Conservation (phyloP, 176 grass and related monocot species). For the Eragrostis curvula region DNA sequence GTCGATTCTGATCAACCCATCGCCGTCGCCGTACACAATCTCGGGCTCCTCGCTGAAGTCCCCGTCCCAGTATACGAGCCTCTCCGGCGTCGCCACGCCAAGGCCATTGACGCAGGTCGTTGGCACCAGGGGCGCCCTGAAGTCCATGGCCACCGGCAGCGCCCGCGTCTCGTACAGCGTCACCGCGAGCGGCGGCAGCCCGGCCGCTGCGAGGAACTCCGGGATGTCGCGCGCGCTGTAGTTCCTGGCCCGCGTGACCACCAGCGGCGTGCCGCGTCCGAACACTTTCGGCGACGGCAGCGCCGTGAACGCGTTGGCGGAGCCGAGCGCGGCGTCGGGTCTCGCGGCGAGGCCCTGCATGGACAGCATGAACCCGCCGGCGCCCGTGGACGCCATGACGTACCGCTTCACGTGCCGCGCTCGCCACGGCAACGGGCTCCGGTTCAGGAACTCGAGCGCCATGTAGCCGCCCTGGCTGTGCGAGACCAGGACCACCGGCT, state of each 20-base stretch:
- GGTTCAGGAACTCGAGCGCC: conserved; percentile 38
- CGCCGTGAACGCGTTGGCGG: not conserved
- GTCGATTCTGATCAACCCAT: no score
- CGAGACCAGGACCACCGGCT: conserved; percentile 12
- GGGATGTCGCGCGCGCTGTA: conserved; percentile 20
- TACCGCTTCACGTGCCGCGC: conserved; percentile 41
- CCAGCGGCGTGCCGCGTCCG: conserved; percentile 3
- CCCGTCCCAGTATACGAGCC: not conserved
- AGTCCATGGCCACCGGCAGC: conserved; percentile 1
- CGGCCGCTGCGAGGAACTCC: not conserved
- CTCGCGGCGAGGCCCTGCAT: not conserved
- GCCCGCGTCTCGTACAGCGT: conserved; percentile 1
- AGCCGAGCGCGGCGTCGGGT: not conserved
- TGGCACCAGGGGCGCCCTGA: conserved; percentile 17
- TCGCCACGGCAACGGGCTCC: conserved; percentile 41
- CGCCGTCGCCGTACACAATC: no score
- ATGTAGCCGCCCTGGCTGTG: conserved; percentile 33
- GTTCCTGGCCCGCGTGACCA: conserved; percentile 16
- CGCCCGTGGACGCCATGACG: conserved; percentile 41
- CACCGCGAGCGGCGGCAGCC: not conserved
- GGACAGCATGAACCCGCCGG: not conserved
- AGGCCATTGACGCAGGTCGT: conserved; percentile 9
- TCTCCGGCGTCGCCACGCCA: conserved; percentile 5
- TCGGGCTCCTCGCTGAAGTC: no score
- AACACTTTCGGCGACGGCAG: conserved; percentile 18